phyloP scores from a whole-genome alignment of 176 grass and related monocot genomes.

The Juncus effusus region DNA sequence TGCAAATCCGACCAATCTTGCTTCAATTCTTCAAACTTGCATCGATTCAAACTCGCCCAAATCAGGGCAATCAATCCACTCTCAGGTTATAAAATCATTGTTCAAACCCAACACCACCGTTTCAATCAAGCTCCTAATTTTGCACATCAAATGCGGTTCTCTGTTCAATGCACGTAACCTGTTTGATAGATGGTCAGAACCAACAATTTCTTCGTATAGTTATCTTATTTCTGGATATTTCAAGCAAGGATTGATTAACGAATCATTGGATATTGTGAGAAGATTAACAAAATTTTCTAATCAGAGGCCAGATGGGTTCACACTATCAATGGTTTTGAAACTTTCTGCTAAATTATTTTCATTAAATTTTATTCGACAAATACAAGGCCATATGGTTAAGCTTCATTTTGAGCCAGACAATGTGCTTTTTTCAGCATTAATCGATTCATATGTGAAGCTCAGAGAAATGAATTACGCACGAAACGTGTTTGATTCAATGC shows the following conservation, averaged over 20 bases:
- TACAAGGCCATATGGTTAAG: constrained; percentile 54
- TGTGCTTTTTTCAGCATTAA: constrained; percentile 49
- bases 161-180: constrained; percentile 53
- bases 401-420: constrained; percentile 40
- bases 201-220: constrained; percentile 45
- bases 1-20: constrained; percentile 26
- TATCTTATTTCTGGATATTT: constrained; percentile 76
- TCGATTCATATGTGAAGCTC: constrained; percentile 81
- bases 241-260: constrained; percentile 33
- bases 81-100: constrained; percentile 48
- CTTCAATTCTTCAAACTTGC: constrained; percentile 40
- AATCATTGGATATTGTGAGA: constrained; percentile 50
- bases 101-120: constrained; percentile 32
- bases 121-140: constrained; percentile 59
- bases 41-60: constrained; percentile 44
- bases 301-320: constrained; percentile 46
- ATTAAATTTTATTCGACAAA: constrained; percentile 37
- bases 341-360: constrained; percentile 36
- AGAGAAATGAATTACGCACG: constrained; percentile 40
- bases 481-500: constrained; percentile 35
- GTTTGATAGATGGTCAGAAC: constrained; percentile 57
- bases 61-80: constrained; percentile 49
- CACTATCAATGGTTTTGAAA: constrained; percentile 84
- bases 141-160: constrained; percentile 61
- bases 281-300: constrained; percentile 39